Conservation (phyloP, 1,284 basidiomycete species). For the Cryptococcus sp. region DNA sequence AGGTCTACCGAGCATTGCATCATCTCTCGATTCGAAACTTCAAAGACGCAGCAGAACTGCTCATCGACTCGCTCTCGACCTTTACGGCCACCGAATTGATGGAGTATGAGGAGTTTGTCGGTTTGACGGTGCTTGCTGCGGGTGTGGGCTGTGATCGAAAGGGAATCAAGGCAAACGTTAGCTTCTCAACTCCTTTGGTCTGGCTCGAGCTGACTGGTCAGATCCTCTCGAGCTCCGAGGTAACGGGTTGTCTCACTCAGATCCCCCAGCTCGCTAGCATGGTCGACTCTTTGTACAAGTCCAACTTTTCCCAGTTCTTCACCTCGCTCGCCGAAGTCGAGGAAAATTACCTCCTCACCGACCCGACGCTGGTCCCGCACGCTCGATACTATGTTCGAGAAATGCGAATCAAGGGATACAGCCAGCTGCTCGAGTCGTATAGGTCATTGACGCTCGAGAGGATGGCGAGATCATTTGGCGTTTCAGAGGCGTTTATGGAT, state of each 20-base stretch:
- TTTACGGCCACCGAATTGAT: conserved; percentile 91
- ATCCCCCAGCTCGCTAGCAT: conserved; percentile 51
- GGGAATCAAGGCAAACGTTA: conserved; percentile 89
- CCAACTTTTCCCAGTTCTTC: conserved; percentile 93
- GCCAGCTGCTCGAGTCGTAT: conserved; percentile 87
- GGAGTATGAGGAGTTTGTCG: conserved; percentile 86
- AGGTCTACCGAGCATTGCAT: conserved; percentile 89
- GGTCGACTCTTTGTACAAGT: conserved; percentile 69
- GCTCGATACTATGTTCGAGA: conserved; percentile 88
- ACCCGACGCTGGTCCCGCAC: conserved; percentile 78
- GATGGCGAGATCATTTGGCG: conserved; percentile 82
- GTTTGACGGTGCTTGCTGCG: conserved; percentile 74
- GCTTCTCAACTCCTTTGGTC: conserved; percentile 5
- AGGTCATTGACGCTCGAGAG: conserved; percentile 83
- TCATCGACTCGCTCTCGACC: conserved; percentile 86
- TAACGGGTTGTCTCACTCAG: conserved; percentile 49
- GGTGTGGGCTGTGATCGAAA: conserved; percentile 72
- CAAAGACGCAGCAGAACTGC: conserved; percentile 66
- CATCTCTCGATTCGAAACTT: conserved; percentile 72
- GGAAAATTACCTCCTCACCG: conserved; percentile 77
- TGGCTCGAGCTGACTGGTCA: conserved; percentile 18
- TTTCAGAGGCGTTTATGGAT: conserved; percentile 82
- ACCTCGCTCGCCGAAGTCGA: conserved; percentile 82
- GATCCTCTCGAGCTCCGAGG: conserved; percentile 54
- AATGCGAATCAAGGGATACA: conserved; percentile 93